These are phyloP conservation scores for Pseudocercospora macadamiae DNA, from an alignment of 2,329 filamentous ascomycete genomes.

Conservation along the genomic window DNA sequence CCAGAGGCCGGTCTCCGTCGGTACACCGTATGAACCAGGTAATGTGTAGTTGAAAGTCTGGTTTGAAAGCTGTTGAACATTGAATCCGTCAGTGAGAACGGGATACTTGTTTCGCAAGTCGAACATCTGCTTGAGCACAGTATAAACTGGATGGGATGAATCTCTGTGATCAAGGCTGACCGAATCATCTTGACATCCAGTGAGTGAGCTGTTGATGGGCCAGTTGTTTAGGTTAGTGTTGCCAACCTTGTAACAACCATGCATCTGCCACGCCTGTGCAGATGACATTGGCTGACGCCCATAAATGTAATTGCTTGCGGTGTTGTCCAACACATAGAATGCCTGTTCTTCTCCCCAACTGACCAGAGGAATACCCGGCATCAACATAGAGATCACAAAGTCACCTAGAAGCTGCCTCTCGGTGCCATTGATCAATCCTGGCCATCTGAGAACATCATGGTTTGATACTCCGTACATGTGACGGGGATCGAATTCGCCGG, in stretches of 20 bases:
- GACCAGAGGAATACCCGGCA: constrained; percentile 64
- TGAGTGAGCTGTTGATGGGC: constrained; percentile 57
- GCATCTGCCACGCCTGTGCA: constrained; percentile 64
- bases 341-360: constrained; percentile 69
- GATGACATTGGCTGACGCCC: constrained; percentile 66
- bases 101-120: constrained; percentile 61
- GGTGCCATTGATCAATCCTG: constrained; percentile 59
- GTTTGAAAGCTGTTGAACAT: constrained; percentile 59
- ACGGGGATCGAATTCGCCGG: constrained; percentile 62
- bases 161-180: constrained; percentile 66
- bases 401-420: constrained; percentile 60
- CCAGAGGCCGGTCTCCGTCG: constrained; percentile 60
- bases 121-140: constrained; percentile 65
- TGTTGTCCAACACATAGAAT: constrained; percentile 66
- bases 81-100: constrained; percentile 63
- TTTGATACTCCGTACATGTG: constrained; percentile 66
- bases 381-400: constrained; percentile 61
- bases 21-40: constrained; percentile 56
- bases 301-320: constrained; percentile 66
- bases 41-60: constrained; percentile 55
- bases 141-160: constrained; percentile 63
- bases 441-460: constrained; percentile 68
- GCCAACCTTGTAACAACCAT: constrained; percentile 64
- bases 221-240: constrained; percentile 62
- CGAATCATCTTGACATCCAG: constrained; percentile 60